Conservation (phyloP, 2,329 filamentous ascomycete species). For the Penicillium sp. region DNA sequence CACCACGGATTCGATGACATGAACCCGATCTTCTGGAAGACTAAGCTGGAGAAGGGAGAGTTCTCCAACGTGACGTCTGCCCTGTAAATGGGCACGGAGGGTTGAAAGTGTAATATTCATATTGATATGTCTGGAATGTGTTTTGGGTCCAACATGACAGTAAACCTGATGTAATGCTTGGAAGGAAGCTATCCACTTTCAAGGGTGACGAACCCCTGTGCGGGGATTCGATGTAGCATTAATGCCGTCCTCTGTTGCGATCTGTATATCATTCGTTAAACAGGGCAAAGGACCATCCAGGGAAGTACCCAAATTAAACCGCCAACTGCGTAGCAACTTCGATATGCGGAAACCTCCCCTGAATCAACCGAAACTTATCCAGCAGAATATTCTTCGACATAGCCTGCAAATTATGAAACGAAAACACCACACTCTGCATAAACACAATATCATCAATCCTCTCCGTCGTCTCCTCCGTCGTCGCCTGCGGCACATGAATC, state of each 20-base stretch:
- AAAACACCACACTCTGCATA: slow-evolving; percentile 54
- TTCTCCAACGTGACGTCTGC: slow-evolving; percentile 91
- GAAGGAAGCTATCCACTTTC: neutral
- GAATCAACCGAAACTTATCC: slow-evolving; percentile 43
- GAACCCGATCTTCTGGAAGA: slow-evolving; percentile 99
- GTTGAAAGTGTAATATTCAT: slow-evolving; percentile 23
- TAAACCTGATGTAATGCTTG: neutral
- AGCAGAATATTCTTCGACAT: slow-evolving; percentile 49
- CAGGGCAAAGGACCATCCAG: too few species aligned
- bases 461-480: slow-evolving; percentile 49
- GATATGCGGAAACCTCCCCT: slow-evolving; percentile 22
- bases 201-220: neutral
- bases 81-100: slow-evolving; percentile 43
- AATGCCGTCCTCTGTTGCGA: neutral
- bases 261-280: neutral
- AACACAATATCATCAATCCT: slow-evolving; percentile 58
- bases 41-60: slow-evolving; percentile 97
- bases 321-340: slow-evolving; percentile 26
- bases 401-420: slow-evolving; percentile 51
- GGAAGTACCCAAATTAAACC: neutral
- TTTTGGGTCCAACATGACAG: neutral
- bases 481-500: slow-evolving; percentile 53
- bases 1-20: slow-evolving; percentile 98
- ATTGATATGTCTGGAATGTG: slow-evolving; percentile 13
- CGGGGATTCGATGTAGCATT: neutral